Conservation (phyloP, 2,329 filamentous ascomycete species). For the Pseudopyricularia javanii region DNA sequence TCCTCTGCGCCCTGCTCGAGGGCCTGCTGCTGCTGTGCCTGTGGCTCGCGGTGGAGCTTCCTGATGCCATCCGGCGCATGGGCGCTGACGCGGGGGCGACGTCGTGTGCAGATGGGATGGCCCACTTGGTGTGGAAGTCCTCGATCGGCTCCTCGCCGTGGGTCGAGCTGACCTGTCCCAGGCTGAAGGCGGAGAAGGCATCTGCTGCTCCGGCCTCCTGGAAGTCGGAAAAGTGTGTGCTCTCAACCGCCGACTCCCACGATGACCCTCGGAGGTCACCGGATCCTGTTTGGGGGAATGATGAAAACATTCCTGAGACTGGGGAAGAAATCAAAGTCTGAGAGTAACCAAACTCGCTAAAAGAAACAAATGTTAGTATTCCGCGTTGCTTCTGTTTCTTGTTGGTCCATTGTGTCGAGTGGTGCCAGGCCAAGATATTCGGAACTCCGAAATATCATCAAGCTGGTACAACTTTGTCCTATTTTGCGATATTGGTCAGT, state of each 20-base stretch:
- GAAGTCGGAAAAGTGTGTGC: constrained; percentile 43
- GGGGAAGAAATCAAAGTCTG: constrained; percentile 38
- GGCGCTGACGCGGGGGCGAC: constrained; percentile 25
- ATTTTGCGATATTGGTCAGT: constrained; percentile 20
- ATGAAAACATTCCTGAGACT: constrained; percentile 36
- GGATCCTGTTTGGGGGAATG: constrained; percentile 49
- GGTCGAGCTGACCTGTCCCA: constrained; percentile 42
- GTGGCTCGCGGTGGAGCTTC: constrained; percentile 30
- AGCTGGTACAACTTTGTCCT: constrained; percentile 47
- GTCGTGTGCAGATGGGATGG: constrained; percentile 17
- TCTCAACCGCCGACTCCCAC: constrained; percentile 46
- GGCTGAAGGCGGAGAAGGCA: constrained; percentile 37
- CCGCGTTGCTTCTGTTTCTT: constrained; percentile 28
- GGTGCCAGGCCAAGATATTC: constrained; percentile 11
- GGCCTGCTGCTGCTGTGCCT: constrained; percentile 17
- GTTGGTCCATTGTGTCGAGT: constrained; percentile 7
- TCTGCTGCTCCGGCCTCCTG: constrained; percentile 35
- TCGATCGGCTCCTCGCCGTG: constrained; percentile 36
- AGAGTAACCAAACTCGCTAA: constrained; percentile 44
- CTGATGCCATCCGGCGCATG: constrained; percentile 31
- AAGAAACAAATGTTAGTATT: constrained; percentile 38
- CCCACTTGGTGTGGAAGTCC: constrained; percentile 36
- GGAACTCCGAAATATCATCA: constrained; percentile 10
- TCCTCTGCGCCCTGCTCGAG: constrained; percentile 27
- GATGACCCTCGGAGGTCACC: constrained; percentile 40